A percentile compares a stretch with the other conserved stretches of the same genome.
These are phyloP conservation scores for Saccharomyces cerevisiae DNA, from an alignment of 805 yeast genomes.

Conservation along the genomic window DNA sequence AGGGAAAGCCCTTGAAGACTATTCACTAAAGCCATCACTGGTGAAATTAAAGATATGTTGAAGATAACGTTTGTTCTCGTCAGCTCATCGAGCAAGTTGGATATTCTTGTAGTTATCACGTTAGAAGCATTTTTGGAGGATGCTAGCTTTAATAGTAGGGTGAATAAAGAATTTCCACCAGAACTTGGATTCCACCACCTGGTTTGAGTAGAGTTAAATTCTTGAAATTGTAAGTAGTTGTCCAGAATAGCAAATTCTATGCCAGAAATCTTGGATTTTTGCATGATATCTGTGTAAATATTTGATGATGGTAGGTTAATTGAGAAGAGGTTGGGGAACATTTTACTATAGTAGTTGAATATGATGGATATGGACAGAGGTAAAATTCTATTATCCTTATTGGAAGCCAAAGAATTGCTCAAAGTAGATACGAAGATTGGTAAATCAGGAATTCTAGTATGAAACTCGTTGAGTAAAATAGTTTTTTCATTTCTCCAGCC, in stretches of 20 bases:
- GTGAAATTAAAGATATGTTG: slow-evolving; percentile 43
- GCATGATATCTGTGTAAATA: slow-evolving; percentile 32
- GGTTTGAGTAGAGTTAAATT: slow-evolving; percentile 41
- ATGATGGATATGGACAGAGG: slow-evolving; percentile 41
- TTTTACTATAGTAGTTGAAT: slow-evolving; percentile 33
- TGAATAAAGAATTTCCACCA: slow-evolving; percentile 51
- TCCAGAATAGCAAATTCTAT: slow-evolving; percentile 53
- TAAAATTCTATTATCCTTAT: slow-evolving; percentile 37
- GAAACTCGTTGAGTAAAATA: slow-evolving; percentile 30
- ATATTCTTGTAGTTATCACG: slow-evolving; percentile 36
- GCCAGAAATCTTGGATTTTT: slow-evolving; percentile 33
- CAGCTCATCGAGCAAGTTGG: slow-evolving; percentile 41
- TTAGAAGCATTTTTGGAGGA: slow-evolving; percentile 26
- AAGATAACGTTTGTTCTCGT: slow-evolving; percentile 48
- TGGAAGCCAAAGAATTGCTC: slow-evolving; percentile 34
- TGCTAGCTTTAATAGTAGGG: slow-evolving; percentile 52
- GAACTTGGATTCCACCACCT: slow-evolving; percentile 73
- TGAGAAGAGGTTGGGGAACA: slow-evolving; percentile 32
- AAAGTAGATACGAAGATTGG: slow-evolving; percentile 32
- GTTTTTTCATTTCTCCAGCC: slow-evolving; percentile 35
- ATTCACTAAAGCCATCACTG: slow-evolving; percentile 45
- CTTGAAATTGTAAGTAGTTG: slow-evolving; percentile 53
- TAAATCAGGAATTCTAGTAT: slow-evolving; percentile 40
- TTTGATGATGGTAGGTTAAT: slow-evolving; percentile 29
- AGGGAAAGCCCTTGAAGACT: slow-evolving; percentile 33